Evolutionary conservation across 371 early-diverging fungal genomes (phyloP), one percentile per base, ranked within the genome.

Genomic region (Conidiobolus incongruus): DNA sequence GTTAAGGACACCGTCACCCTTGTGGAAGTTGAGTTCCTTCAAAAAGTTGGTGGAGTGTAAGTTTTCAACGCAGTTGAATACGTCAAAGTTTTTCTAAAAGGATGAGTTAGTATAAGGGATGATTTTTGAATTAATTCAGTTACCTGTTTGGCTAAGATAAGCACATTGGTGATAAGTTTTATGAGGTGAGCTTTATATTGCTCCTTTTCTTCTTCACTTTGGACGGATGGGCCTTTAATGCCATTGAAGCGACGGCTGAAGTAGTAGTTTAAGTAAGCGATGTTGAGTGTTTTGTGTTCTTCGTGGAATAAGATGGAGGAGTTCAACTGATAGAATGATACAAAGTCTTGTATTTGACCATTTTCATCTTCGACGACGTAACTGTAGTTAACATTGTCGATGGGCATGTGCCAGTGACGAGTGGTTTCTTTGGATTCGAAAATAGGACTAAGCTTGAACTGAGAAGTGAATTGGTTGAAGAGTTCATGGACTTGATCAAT

Each of bases 221-320:
- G 50, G 11, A 66, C 50, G 43, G 66, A 58, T 1, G 77, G 63
- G n/a, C 74, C 87, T n/a, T n/a, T n/a, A n/a, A n/a, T n/a, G n/a
- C n/a, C n/a, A n/a, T n/a, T n/a, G n/a, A n/a, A n/a, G n/a, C n/a
- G n/a, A n/a, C n/a, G n/a, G n/a, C n/a, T n/a, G n/a, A n/a, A n/a
- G 60, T 92, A 93, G 60, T 93, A 93, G 60, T 80, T 92, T 42
- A 87, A 57, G 52, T 93, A 94, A 8, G 93, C 93, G 0, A 88
- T 87, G 31, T 84, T 72, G 51, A 95, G 63, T 19, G 73, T 72
- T 37, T 62, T 62, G 61, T 88, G 77, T 35, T 62, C 63, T 13
- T 35, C 13, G 44, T 51, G 35, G 37, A 70, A 70, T 48, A 92
- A 77, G 29, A 88, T 85, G 1, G 82, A 66, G 44, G 88, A 88